Percentiles rank a stretch among this genome's conserved stretches.
Conservation (phyloP, 768 basidiomycete species). For the Suillus paluster region DNA sequence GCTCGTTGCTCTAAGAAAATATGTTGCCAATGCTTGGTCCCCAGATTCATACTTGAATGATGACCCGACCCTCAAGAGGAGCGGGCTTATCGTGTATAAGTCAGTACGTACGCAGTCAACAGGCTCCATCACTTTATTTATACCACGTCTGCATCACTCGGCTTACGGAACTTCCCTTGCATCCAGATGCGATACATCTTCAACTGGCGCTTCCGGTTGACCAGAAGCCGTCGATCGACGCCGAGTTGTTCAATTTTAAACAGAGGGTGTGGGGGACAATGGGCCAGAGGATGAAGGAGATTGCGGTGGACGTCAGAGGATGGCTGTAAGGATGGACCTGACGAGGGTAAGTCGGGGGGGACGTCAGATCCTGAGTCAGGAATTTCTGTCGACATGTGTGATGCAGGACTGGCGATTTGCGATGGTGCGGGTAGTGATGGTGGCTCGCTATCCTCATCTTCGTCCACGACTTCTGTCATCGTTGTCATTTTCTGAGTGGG, state of each 20-base stretch:
- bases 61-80: background rate
- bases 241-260: conserved; percentile 87
- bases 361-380: conserved; percentile 1
- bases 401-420: conserved; percentile 7
- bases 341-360: conserved; percentile 1
- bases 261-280: conserved; percentile 54
- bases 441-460: conserved; percentile 28
- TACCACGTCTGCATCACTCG: background rate
- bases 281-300: conserved; percentile 33
- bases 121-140: background rate
- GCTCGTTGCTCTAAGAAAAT: background rate
- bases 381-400: conserved; percentile 15
- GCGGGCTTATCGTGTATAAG: background rate
- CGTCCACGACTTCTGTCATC: conserved; percentile 40
- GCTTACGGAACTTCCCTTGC: conserved; percentile 79
- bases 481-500: conserved; percentile 33
- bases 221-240: conserved; percentile 85
- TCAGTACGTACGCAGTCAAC: background rate
- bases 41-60: background rate
- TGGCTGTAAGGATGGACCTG: conserved; percentile 6
- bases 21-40: background rate
- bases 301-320: conserved; percentile 37
- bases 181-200: conserved; percentile 99
- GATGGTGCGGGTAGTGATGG: background rate
- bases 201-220: conserved; percentile 91